Base-by-base conservation (phyloP, 108 stramenopile genomes). In the Skeletonema menzelii region DNA sequence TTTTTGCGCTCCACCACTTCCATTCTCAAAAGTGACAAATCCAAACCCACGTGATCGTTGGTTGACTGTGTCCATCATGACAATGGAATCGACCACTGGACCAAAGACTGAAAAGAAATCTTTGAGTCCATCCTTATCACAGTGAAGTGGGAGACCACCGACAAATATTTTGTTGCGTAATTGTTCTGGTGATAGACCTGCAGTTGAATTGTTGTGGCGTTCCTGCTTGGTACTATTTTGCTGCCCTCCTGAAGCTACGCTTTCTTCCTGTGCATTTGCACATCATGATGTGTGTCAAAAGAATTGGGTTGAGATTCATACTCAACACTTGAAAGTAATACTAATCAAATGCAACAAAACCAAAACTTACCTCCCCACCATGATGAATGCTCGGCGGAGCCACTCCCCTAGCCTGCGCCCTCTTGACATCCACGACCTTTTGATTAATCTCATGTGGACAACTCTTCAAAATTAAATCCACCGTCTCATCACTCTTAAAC, bases 11-110 rank as follows among this genome's bases (percentile, higher is more conserved):
- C 91, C 90, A 68, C 86, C 79, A 24, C 84, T 84, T 32, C 89
- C 93, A 71, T 88, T 82, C 73, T 90, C 89, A 75, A 92, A 93
- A 10, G 92, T 95, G 13, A 97, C 91, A 82, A 97, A 97, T 14
- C 92, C 97, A 76, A 96, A 96, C 32, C 95, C 93, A 59, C 93
- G 75, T 13, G 89, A 88, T 14, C 92, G 86, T 40, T 86, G 88
- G 2, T 82, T 77, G 20, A 76, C 81, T 69, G 87, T 89, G 63
- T 94, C 93, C 63, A 94, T 80, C 93, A 94, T 94, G 15, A 94
- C 89, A 47, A 94, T 87, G 26, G 93, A 83, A 79, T 93, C 93
- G 8, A 79, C 84, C 27, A 97, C 90, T 12, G 88, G 70, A 12
- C 93, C 94, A 70, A 89, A 95, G 69, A 90, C 84, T 66, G 79